phyloP scores from a whole-genome alignment of 495 filamentous ascomycete species.

The Chaetomidium leptoderma region DNA sequence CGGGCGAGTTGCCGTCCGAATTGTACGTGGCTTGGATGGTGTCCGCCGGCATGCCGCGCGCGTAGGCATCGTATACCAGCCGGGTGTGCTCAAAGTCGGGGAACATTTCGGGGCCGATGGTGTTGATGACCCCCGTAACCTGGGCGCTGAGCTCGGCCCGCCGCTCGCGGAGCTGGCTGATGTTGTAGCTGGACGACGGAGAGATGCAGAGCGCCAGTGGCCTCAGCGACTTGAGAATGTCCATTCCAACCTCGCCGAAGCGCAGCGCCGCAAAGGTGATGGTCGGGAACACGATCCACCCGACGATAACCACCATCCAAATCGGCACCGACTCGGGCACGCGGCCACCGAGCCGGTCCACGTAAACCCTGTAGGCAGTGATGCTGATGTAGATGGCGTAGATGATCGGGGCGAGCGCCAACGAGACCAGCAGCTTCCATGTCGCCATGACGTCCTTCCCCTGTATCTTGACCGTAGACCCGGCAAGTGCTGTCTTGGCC shows the following conservation, averaged over 20 bases:
- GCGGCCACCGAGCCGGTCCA: constrained; percentile 73
- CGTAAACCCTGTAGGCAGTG: constrained; percentile 73
- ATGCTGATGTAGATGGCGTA: constrained; percentile 75
- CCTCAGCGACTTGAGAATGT: constrained; percentile 90
- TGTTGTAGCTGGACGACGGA: constrained; percentile 75
- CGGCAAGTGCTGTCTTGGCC: constrained; percentile 83
- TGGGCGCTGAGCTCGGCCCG: constrained; percentile 72
- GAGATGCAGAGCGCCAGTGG: constrained; percentile 86
- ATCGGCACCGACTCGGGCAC: constrained; percentile 77
- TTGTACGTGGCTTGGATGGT: constrained; percentile 14
- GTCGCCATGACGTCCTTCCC: constrained; percentile 95
- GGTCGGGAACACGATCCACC: constrained; percentile 74
- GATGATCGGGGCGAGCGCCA: constrained; percentile 80
- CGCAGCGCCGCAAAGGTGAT: constrained; percentile 92
- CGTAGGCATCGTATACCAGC: constrained; percentile 56
- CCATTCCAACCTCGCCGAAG: constrained; percentile 96
- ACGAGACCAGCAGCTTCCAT: constrained; percentile 92
- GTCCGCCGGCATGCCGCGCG: constrained; percentile 20
- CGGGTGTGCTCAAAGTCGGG: constrained; percentile 87
- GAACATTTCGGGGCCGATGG: constrained; percentile 91
- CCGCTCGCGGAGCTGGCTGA: constrained; percentile 70
- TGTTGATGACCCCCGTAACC: constrained; percentile 90
- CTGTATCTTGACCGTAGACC: constrained; percentile 89
- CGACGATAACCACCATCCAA: constrained; percentile 66
- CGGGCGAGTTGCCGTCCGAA: constrained; percentile 9